Base-by-base conservation (phyloP, 805 yeast species). In the Cyberlindnera maclurae region DNA sequence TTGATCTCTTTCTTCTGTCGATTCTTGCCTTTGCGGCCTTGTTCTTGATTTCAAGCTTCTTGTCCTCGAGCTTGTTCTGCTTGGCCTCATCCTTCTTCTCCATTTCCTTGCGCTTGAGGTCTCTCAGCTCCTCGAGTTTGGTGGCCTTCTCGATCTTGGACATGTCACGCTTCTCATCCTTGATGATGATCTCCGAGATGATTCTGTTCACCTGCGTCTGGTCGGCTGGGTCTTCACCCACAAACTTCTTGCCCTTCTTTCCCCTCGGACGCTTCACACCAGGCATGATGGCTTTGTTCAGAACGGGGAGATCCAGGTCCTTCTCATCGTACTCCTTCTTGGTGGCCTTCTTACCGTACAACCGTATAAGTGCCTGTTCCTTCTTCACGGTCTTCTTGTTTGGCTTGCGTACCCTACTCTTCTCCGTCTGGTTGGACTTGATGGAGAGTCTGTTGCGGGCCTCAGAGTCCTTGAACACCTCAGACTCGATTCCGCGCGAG, bases 61-160 rank as follows among this genome's bases (percentile, higher is more conserved):
- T 89, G 40, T 68, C 75, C 46, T 87, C 94, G 31, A 88, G 60
- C 57, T 80, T 80, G 39, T 68, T 72, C 43, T 70, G 64, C 64
- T 87, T 86, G 26, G 65, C 77, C 38, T 73, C 72, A 51, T 90
- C 96, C 56, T 81, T 82, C 57, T 82, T 68, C 58, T 90, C 97
- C 46, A 90, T 75, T 59, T 93, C 97, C 62, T 80, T 71, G 54
- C 86, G 77, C 65, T 83, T 86, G 47, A 87, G 67, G 32, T 87
- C 96, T 55, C 98, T 73, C 42, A 90, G 75, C 50, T 85, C 95
- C 60, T 90, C 97, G 34, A 93, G 68, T 60, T 95, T 79, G 55
- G 85, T 77, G 1, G 95, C 80, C 56, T 85, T 86, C 57, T 90
- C 98, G 40, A 93, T 67, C 62, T 88, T 93, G 49, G 95, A 82